Evolutionary conservation across 768 basidiomycete genomes (phyloP).

Genomic region (Favolaschia claudopus): DNA sequence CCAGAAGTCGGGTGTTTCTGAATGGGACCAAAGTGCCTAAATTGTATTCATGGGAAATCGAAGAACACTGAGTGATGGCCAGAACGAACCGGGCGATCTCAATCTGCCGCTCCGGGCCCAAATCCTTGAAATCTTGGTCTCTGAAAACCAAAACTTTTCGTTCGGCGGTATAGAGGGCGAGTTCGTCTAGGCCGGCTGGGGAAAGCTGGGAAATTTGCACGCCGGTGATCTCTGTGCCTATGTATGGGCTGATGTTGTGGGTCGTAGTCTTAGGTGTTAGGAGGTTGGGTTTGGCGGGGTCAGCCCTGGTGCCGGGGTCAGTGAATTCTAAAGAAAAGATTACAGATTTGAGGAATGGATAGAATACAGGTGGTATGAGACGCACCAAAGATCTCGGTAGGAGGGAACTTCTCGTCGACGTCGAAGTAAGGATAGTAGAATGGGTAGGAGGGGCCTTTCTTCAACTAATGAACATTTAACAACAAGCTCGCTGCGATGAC

Average conservation of each 20-base stretch:
- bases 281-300: slow-evolving; percentile 59
- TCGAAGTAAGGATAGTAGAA: slow-evolving; percentile 58
- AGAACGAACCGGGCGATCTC: slow-evolving; percentile 51
- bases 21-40: slow-evolving; percentile 54
- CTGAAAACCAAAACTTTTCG: slow-evolving; percentile 63
- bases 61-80: background rate
- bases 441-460: slow-evolving; percentile 54
- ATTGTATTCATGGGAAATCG: background rate
- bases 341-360: background rate
- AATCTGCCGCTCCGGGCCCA: slow-evolving; percentile 59
- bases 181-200: slow-evolving; percentile 60
- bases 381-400: slow-evolving; percentile 55
- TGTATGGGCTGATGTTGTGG: slow-evolving; percentile 54
- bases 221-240: slow-evolving; percentile 59
- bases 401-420: slow-evolving; percentile 56
- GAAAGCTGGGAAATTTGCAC: slow-evolving; percentile 61
- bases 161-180: slow-evolving; percentile 59
- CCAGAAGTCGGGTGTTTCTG: slow-evolving; percentile 57
- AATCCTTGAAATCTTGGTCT: slow-evolving; percentile 68
- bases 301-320: slow-evolving; percentile 55
- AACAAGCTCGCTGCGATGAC: background rate
- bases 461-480: too few species aligned
- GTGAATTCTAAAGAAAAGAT: slow-evolving; percentile 26
- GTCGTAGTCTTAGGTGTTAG: slow-evolving; percentile 47
- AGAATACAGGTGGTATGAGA: background rate